These are phyloP conservation scores for Cocos nucifera DNA, from an alignment of 176 grass and related monocot species.

Conservation along the genomic window DNA sequence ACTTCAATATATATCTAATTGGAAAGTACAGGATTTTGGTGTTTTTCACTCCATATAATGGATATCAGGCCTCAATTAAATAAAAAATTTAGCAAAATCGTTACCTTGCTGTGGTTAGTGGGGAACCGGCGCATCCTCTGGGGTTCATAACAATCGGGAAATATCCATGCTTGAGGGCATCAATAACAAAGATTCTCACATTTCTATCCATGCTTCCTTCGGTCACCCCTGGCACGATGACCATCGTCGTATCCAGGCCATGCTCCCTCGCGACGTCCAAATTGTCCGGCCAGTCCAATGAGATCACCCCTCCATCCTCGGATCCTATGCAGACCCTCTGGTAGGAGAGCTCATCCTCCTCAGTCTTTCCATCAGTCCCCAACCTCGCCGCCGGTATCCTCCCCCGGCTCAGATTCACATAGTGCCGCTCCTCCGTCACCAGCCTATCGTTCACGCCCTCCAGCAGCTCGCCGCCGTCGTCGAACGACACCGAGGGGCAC, in stretches of 20 bases:
- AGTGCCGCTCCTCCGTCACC: slow-evolving; percentile 60
- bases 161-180: slow-evolving; percentile 60
- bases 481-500: slow-evolving; percentile 84
- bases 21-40: too few relatives aligned
- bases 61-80: too few relatives aligned
- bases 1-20: too few relatives aligned
- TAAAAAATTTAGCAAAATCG: too few relatives aligned
- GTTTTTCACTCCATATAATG: too few relatives aligned
- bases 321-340: slow-evolving; percentile 61
- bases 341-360: slow-evolving; percentile 34
- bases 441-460: slow-evolving; percentile 65
- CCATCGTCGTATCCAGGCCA: slow-evolving; percentile 62
- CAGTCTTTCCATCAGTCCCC: slow-evolving; percentile 1
- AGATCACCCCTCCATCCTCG: slow-evolving; percentile 74
- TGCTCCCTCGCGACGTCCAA: slow-evolving; percentile 65
- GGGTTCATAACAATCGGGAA: slow-evolving; percentile 96
- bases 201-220: slow-evolving; percentile 67
- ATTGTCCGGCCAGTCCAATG: slow-evolving; percentile 80
- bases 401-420: slow-evolving; percentile 63
- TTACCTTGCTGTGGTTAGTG: slow-evolving; percentile 78
- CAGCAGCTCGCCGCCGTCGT: slow-evolving; percentile 54
- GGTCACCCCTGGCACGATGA: slow-evolving; percentile 52
- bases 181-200: slow-evolving; percentile 49
- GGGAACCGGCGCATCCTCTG: slow-evolving; percentile 76
- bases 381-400: slow-evolving; percentile 18